Conservation (phyloP, 176 grass and related monocot genomes). For the Poa annua region DNA sequence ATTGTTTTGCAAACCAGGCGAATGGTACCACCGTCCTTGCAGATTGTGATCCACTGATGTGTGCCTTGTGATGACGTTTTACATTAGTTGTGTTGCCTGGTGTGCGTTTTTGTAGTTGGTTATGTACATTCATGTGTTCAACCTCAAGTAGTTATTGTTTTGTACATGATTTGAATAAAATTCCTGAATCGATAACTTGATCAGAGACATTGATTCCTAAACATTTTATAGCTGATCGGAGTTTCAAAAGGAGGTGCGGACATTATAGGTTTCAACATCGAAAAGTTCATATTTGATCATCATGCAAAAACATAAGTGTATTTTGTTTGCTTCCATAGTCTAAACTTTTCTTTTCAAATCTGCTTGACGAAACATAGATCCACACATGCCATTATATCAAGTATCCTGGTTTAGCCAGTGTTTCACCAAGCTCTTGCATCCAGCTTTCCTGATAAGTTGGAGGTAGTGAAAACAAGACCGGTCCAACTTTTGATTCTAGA, state of each 20-base stretch:
- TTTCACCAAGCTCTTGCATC: neutral
- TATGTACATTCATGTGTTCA: neutral
- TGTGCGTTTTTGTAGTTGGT: neutral
- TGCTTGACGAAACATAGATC: too few species aligned
- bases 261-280: neutral
- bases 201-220: neutral
- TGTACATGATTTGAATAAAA: neutral
- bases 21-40: neutral
- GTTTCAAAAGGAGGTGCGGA: neutral
- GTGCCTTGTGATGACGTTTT: neutral
- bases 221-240: neutral
- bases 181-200: neutral
- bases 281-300: neutral
- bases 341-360: neutral
- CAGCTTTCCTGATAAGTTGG: slow-evolving; percentile 5
- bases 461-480: neutral
- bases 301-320: too few species aligned
- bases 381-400: too few species aligned
- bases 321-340: neutral
- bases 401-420: neutral
- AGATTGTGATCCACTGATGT: neutral
- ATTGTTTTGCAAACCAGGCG: neutral
- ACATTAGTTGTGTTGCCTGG: too few species aligned
- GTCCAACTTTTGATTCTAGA: slow-evolving; percentile 19
- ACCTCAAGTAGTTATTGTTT: neutral